Conservation (phyloP, 202 grass and related monocot genomes). For the Bolboschoenoplectus hybrid region DNA sequence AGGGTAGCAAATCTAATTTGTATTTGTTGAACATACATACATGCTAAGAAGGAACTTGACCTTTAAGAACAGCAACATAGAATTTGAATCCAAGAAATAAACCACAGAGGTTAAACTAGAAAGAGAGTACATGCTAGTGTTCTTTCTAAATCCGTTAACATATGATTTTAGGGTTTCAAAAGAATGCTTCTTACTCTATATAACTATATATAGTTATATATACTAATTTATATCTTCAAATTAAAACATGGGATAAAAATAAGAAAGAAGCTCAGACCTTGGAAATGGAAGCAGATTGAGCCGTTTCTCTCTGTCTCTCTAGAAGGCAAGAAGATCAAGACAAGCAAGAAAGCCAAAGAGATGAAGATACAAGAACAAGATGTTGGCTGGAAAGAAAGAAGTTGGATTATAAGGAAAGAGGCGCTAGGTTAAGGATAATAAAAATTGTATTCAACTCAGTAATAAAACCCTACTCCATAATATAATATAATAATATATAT, state of each 20-base stretch:
- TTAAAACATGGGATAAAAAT: not conserved
- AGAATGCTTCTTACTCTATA: not conserved
- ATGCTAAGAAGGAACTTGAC: not conserved
- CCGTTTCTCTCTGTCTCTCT: slow-evolving; percentile 37
- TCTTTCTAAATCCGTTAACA: slow-evolving; percentile 15
- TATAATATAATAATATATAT: slow-evolving; percentile 37
- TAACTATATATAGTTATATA: slow-evolving; percentile 27
- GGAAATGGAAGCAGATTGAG: slow-evolving; percentile 39
- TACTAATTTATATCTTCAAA: slow-evolving; percentile 35
- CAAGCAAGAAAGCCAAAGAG: slow-evolving; percentile 56
- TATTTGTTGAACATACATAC: not conserved
- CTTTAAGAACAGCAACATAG: not conserved
- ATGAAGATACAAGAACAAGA: slow-evolving; percentile 39
- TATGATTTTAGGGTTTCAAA: slow-evolving; percentile 34
- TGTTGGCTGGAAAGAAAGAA: slow-evolving; percentile 42
- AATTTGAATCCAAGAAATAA: not conserved
- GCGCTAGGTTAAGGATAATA: slow-evolving; percentile 57
- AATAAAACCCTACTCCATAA: slow-evolving; percentile 45
- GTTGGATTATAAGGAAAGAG: slow-evolving; percentile 56
- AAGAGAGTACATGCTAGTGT: not conserved
- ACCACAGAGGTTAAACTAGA: not conserved
- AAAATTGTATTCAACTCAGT: slow-evolving; percentile 42
- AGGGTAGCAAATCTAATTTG: not conserved
- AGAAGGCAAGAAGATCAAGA: slow-evolving; percentile 46
- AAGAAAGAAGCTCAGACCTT: slow-evolving; percentile 48